These are phyloP conservation scores for Fraxinus velutina DNA, from an alignment of 305 asterid species.

Conservation along the genomic window DNA sequence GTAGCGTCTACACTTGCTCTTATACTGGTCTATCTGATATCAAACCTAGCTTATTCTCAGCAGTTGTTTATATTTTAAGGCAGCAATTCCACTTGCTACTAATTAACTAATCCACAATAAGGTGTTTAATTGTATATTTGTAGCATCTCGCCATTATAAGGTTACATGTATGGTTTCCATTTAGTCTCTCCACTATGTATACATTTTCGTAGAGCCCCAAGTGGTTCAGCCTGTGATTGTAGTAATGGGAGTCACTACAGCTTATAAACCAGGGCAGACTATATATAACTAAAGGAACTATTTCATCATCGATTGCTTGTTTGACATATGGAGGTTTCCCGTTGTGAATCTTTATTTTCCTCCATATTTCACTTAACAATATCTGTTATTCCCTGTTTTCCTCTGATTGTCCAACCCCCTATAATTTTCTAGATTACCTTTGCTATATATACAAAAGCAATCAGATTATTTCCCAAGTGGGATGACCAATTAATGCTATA, in stretches of 20 bases:
- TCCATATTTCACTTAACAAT: not conserved
- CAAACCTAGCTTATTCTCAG: conserved; percentile 6
- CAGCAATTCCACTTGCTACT: not conserved
- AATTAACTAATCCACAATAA: not conserved
- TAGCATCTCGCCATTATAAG: not conserved
- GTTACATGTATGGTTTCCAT: not conserved
- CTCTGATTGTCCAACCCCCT: not conserved
- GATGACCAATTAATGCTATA: not conserved
- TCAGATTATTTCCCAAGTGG: not conserved
- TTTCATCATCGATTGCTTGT: not conserved
- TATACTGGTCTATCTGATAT: not conserved
- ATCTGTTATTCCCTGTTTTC: not conserved
- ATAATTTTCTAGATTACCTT: not conserved
- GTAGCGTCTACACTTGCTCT: not conserved
- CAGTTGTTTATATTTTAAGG: not conserved
- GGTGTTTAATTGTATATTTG: not conserved
- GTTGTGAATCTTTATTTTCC: not conserved
- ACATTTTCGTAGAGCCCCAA: not conserved
- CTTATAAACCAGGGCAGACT: not conserved
- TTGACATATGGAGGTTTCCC: not conserved
- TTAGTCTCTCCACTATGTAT: not conserved
- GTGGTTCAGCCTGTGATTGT: not conserved
- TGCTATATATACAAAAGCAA: not conserved
- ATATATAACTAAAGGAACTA: not conserved
- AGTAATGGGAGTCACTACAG: not conserved